phyloP scores from a whole-genome alignment of 2,329 filamentous ascomycete species.

The Cercospora sp. region DNA sequence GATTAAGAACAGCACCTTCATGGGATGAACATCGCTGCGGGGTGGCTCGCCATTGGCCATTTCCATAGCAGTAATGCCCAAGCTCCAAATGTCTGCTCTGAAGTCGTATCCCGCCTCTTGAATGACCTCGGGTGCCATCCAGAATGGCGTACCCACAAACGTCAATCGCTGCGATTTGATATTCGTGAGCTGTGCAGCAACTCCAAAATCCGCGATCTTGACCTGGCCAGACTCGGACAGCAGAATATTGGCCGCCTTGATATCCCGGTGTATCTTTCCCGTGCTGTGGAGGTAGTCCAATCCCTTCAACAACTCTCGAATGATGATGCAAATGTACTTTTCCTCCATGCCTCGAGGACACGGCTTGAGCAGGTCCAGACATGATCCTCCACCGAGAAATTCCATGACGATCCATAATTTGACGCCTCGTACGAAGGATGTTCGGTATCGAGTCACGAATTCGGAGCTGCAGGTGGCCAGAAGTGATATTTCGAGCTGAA shows the following conservation, averaged over 20 bases:
- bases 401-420: conserved; percentile 99
- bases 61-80: conserved; percentile 90
- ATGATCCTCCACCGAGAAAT: conserved; percentile 91
- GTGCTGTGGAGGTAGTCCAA: conserved; percentile 91
- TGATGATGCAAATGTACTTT: conserved; percentile 89
- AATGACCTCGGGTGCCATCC: conserved; percentile 96
- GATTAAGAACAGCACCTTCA: conserved; percentile 91
- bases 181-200: conserved; percentile 93
- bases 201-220: conserved; percentile 95
- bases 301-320: conserved; percentile 83
- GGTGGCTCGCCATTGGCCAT: conserved; percentile 88
- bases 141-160: conserved; percentile 95
- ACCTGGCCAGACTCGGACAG: conserved; percentile 85
- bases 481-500: conserved; percentile 94
- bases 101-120: conserved; percentile 82
- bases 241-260: conserved; percentile 96
- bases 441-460: conserved; percentile 94
- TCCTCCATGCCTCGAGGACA: conserved; percentile 73
- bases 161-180: conserved; percentile 98
- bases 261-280: conserved; percentile 96
- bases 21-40: conserved; percentile 79
- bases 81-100: conserved; percentile 90
- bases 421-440: conserved; percentile 90
- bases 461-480: conserved; percentile 92
- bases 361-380: conserved; percentile 89